Evolutionary conservation across 2,329 filamentous ascomycete genomes (phyloP), one percentile per base, ranked within the genome.

Genomic region (Hirsutella rhossiliensis): DNA sequence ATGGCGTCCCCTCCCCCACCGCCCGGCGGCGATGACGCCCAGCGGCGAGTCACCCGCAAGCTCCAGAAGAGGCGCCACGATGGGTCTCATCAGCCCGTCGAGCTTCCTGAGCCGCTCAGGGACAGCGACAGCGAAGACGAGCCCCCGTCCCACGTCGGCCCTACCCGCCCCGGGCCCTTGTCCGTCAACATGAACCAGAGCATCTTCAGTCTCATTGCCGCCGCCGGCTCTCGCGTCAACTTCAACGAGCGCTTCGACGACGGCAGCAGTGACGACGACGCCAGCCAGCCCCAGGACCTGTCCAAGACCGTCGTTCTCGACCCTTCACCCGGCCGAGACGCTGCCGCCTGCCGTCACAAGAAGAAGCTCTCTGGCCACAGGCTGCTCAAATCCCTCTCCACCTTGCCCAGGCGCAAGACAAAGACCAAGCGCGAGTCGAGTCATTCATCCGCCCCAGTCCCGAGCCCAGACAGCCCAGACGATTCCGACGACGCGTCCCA

Each of bases 171-270:
- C 32, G 69, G 73, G 13, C 66, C 71, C 49, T 68, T 75, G 60
- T 72, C 75, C 46, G 69, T 78, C 64, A 87, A 88, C 56, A 87
- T 94, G 80, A 92, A 95, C 62, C 89, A 95, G 69, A 94, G 87
- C 51, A 82, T 97, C 44, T 94, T 96, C 61, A 88, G 87, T 43
- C 78, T 97, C 65, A 89, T 97, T 52, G 86, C 89, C 7, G 87
- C 87, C 15, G 87, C 87, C 32, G 87, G 88, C 7, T 89, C 87
- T 28, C 80, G 79, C 47, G 81, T 84, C 42, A 84, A 94, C 63
- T 88, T 94, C 57, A 82, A 86, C 61, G 76, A 84, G 47, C 78
- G 84, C 32, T 90, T 92, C 61, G 84, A 88, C 56, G 83, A 68
- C 41, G 72, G 84, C 51, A 88, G 84, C 36, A 92, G 86, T 53